Base-by-base conservation (phyloP, 805 yeast species). In the Monosporozyma servazzii region DNA sequence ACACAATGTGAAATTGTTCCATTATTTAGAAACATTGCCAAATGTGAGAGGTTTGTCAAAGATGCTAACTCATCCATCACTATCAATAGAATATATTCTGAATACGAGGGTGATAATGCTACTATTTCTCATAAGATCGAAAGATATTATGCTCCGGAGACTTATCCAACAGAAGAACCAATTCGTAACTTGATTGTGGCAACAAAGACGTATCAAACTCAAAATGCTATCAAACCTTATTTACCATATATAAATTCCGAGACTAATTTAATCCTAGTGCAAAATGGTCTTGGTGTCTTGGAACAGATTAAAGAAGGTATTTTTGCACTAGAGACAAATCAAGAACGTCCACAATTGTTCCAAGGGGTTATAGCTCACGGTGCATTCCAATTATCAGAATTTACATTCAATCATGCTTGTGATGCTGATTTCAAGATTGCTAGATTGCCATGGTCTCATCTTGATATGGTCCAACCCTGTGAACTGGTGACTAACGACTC, bases 341-440 rank as follows among this genome's bases (percentile, higher is more conserved):
- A 80, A 50, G 40, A n/a, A 13, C 57, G 64, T 46, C 96, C 97
- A 3, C 25, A 45, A 3, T 58, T 90, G 11, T 82, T 75, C 60
- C 86, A 81, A 61, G 96, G 90, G 50, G 81, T 90, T 23, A 84
- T 85, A 44, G 79, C 86, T 3, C 97, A 91, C 65, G 98, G 96
- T 11, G 87, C 84, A 0, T 84, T 77, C 67, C 78, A 80, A 39
- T 61, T 65, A 5, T 58, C 69, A 17, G 74, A 74, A 1, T 78
- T 71, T 57, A 47, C 45, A 3, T 56, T 49, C 18, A 72, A 72
- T 33, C 95, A 85, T 67, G 90, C 86, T n/a, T 95, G 93, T 0
- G 63, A 65, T 36, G 95, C 91, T 0, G 75, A 75, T 43, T 66
- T 89, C 51, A 74, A 77, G 54, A 63, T 88, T 27, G 77, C 90